phyloP scores from a whole-genome alignment of 257 asterid species.

The Prunella vulgaris region DNA sequence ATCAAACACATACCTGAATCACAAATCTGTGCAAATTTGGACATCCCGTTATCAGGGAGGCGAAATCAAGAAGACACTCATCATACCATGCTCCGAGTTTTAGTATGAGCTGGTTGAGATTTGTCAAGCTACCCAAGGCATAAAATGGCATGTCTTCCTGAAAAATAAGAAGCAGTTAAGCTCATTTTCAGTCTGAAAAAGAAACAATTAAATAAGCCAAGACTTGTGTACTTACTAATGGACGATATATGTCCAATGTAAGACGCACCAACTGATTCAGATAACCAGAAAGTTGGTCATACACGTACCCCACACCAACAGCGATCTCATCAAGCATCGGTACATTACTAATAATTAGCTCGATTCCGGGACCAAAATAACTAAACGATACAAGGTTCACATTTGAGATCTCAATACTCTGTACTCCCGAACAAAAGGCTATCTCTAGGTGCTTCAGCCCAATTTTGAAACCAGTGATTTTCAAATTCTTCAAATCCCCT shows the following conservation, averaged over 20 bases:
- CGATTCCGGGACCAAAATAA: slow-evolving; percentile 33
- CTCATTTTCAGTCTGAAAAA: neutral
- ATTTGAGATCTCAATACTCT: slow-evolving; percentile 31
- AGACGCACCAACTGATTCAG: slow-evolving; percentile 44
- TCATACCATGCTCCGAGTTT: slow-evolving; percentile 45
- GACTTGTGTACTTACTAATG: slow-evolving; percentile 31
- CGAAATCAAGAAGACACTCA: slow-evolving; percentile 46
- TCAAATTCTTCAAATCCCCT: slow-evolving; percentile 26
- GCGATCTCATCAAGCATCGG: slow-evolving; percentile 42
- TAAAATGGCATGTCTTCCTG: slow-evolving; percentile 33
- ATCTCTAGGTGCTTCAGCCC: slow-evolving; percentile 38
- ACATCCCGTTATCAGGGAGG: slow-evolving; percentile 36
- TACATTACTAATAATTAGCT: slow-evolving; percentile 33
- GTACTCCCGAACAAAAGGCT: slow-evolving; percentile 18
- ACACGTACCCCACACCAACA: slow-evolving; percentile 24
- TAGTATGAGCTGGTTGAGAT: slow-evolving; percentile 46
- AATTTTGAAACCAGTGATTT: slow-evolving; percentile 31
- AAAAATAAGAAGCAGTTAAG: neutral
- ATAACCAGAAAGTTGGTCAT: slow-evolving; percentile 44
- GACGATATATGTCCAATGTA: slow-evolving; percentile 41
- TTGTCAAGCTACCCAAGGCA: slow-evolving; percentile 47
- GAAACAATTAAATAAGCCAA: neutral
- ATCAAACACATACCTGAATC: slow-evolving; percentile 36
- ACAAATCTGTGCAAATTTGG: slow-evolving; percentile 47
- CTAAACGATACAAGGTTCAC: slow-evolving; percentile 39